Evolutionary conservation across 1,139 yeast genomes (phyloP).

Genomic region (Ogataea hybrid): DNA sequence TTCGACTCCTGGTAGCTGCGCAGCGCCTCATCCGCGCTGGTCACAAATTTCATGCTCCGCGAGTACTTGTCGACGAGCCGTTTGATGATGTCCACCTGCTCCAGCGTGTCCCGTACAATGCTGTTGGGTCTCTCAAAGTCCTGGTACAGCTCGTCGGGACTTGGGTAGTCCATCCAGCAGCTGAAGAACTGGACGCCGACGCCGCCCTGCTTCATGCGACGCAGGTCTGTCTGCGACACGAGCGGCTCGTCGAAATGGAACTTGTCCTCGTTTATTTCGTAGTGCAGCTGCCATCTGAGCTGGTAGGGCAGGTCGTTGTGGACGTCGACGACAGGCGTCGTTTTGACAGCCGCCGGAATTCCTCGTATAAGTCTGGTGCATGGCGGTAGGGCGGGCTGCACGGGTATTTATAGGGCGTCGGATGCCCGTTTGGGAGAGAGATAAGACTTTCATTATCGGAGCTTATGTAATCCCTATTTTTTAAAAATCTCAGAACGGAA

Average conservation of each 20-base stretch:
- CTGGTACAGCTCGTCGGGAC: constrained; percentile 37
- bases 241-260: constrained; percentile 39
- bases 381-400: background rate
- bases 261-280: constrained; percentile 37
- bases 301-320: constrained; percentile 51
- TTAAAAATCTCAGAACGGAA: background rate
- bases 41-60: constrained; percentile 39
- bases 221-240: constrained; percentile 42
- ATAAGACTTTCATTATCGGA: background rate
- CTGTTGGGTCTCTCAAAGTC: constrained; percentile 42
- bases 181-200: constrained; percentile 49
- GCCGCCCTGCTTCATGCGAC: constrained; percentile 38
- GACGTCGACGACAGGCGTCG: constrained; percentile 44
- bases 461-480: too few species aligned
- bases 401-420: background rate
- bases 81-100: constrained; percentile 51
- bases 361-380: constrained; percentile 4
- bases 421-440: too few species aligned
- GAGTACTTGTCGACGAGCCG: constrained; percentile 43
- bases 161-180: constrained; percentile 45
- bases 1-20: constrained; percentile 32
- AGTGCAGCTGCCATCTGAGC: constrained; percentile 42
- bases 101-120: constrained; percentile 50
- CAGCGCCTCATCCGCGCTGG: constrained; percentile 40
- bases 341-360: constrained; percentile 28